Conservation (phyloP, 1,284 basidiomycete species). For the Lentinula novae-zelandiae region DNA sequence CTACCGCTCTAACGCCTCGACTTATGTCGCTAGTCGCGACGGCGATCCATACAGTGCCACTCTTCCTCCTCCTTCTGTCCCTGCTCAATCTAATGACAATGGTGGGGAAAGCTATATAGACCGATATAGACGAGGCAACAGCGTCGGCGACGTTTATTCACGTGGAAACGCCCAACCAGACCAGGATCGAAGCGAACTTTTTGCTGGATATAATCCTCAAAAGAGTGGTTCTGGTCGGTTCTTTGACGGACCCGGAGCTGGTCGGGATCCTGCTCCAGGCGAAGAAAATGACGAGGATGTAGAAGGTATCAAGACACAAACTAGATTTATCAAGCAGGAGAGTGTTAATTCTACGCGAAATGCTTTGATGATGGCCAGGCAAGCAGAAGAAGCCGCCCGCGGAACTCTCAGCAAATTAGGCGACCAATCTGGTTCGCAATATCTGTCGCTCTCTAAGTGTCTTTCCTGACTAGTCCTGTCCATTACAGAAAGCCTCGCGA, state of each 20-base stretch:
- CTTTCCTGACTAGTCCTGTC: background rate
- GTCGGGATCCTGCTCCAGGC: conserved; percentile 47
- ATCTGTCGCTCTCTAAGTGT: background rate
- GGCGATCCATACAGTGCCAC: conserved; percentile 47
- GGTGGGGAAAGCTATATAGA: conserved; percentile 29
- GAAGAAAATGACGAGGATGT: conserved; percentile 95
- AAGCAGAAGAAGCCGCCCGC: conserved; percentile 94
- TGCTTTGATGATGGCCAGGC: conserved; percentile 87
- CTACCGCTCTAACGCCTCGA: conserved; percentile 52
- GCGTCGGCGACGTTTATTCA: conserved; percentile 59
- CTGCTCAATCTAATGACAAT: conserved; percentile 22
- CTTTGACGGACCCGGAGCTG: conserved; percentile 53
- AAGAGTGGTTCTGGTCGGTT: conserved; percentile 59
- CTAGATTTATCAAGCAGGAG: conserved; percentile 90
- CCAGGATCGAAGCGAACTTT: conserved; percentile 71
- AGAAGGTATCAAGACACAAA: conserved; percentile 95
- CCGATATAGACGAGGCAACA: conserved; percentile 48
- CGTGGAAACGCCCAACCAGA: conserved; percentile 48
- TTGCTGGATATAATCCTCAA: conserved; percentile 66
- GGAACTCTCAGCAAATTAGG: conserved; percentile 85
- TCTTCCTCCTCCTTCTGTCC: conserved; percentile 24
- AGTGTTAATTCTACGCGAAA: conserved; percentile 89
- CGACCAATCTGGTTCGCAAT: conserved; percentile 88
- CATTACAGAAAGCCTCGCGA: conserved; percentile 79
- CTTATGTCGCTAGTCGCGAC: conserved; percentile 65